These are phyloP conservation scores for Nigrospora osmanthi DNA, from an alignment of 2,329 filamentous ascomycete genomes.

Conservation along the genomic window DNA sequence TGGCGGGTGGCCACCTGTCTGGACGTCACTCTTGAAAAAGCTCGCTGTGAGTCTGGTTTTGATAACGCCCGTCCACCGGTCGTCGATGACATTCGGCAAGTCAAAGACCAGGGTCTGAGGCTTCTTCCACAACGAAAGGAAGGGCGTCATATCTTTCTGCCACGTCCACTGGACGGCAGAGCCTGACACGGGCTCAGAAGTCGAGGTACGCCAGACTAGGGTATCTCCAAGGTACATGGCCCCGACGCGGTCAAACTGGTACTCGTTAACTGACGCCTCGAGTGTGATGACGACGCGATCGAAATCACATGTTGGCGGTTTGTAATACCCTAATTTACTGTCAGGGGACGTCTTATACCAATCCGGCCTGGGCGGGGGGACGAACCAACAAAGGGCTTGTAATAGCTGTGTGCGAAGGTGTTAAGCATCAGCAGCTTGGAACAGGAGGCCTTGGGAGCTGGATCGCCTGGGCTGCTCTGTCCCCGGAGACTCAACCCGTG, in stretches of 20 bases:
- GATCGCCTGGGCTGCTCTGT: slow-evolving; percentile 16
- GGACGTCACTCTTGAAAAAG: slow-evolving; percentile 47
- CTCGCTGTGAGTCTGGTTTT: slow-evolving; percentile 67
- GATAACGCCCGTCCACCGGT: slow-evolving; percentile 64
- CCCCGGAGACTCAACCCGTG: slow-evolving; percentile 28
- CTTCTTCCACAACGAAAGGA: slow-evolving; percentile 58
- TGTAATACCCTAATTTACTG: slow-evolving; percentile 46
- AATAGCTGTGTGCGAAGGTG: slow-evolving; percentile 66
- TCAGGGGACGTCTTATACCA: slow-evolving; percentile 1
- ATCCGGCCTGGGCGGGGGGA: slow-evolving; percentile 4
- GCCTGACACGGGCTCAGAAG: slow-evolving; percentile 76
- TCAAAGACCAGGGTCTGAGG: slow-evolving; percentile 75
- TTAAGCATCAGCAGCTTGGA: slow-evolving; percentile 58
- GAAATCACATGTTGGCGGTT: slow-evolving; percentile 61
- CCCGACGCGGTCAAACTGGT: slow-evolving; percentile 70
- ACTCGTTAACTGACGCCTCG: slow-evolving; percentile 61
- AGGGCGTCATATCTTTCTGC: slow-evolving; percentile 71
- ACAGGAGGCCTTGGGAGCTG: slow-evolving; percentile 26
- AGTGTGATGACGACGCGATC: slow-evolving; percentile 70
- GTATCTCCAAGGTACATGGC: slow-evolving; percentile 69
- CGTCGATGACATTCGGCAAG: slow-evolving; percentile 63
- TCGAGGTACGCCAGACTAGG: slow-evolving; percentile 78
- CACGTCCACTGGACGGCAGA: slow-evolving; percentile 72
- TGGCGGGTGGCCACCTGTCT: slow-evolving; percentile 26
- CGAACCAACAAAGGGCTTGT: slow-evolving; percentile 62